Evolutionary conservation across 768 basidiomycete species (phyloP).

Genomic region (Sarcomyxa edulis): DNA sequence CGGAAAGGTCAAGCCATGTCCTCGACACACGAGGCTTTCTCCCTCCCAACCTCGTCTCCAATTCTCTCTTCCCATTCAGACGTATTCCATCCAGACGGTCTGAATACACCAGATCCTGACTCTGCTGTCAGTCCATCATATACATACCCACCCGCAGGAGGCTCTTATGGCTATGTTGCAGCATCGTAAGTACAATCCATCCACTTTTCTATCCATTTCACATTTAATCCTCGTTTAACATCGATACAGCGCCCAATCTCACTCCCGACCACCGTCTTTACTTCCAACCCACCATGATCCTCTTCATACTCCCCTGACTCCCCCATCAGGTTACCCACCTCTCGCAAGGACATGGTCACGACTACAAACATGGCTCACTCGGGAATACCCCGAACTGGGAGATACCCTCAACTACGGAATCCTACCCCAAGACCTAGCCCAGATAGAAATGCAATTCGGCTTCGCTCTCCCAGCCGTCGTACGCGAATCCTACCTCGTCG

Average conservation of each 20-base stretch:
- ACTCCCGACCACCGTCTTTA: conserved; percentile 45
- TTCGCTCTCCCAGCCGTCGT: conserved; percentile 78
- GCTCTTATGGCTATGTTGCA: conserved; percentile 56
- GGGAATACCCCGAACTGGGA: conserved; percentile 90
- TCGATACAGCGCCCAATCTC: too few species aligned
- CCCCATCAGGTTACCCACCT: conserved; percentile 59
- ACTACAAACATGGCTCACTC: conserved; percentile 72
- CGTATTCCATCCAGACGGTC: conserved; percentile 51
- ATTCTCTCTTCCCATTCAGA: conserved; percentile 47
- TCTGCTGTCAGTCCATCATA: conserved; percentile 46
- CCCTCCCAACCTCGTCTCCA: conserved; percentile 73
- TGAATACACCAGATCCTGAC: conserved; percentile 44
- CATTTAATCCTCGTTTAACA: conserved; percentile 28
- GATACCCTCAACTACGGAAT: conserved; percentile 95
- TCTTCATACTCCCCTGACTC: conserved; percentile 38
- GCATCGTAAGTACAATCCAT: conserved; percentile 38
- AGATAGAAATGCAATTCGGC: conserved; percentile 82
- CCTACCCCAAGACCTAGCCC: conserved; percentile 69
- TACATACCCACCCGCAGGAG: conserved; percentile 72
- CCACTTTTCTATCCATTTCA: conserved; percentile 10
- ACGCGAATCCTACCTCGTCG: conserved; percentile 84
- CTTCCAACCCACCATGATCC: conserved; percentile 64
- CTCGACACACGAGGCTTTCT: conserved; percentile 85
- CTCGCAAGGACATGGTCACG: conserved; percentile 82
- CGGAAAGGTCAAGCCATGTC: conserved; percentile 65